Conservation (phyloP, 169 alveolate genomes). For the Cryptosporidium xiaoi region DNA sequence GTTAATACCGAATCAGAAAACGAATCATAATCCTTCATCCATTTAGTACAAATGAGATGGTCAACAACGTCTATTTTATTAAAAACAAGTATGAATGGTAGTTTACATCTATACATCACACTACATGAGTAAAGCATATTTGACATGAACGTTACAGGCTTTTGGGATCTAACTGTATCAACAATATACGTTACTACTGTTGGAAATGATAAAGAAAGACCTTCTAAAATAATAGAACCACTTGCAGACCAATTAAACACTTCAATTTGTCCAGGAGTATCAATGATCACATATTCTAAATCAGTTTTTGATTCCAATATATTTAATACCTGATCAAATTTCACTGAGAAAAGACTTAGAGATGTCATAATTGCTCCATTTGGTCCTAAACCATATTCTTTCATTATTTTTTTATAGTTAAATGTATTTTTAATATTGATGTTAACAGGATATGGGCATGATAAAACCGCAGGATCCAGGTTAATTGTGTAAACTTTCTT, state of each 20-base stretch:
- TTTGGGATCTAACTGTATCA: slow-evolving; percentile 94
- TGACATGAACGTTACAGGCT: slow-evolving; percentile 97
- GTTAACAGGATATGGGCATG: slow-evolving; percentile 74
- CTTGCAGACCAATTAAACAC: slow-evolving; percentile 98
- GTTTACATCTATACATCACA: slow-evolving; percentile 93
- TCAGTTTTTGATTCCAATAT: slow-evolving; percentile 87
- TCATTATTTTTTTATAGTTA: slow-evolving; percentile 95
- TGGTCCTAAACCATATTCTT: slow-evolving; percentile 96
- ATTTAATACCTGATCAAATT: slow-evolving; percentile 93
- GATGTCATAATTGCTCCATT: slow-evolving; percentile 99
- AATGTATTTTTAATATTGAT: slow-evolving; percentile 96
- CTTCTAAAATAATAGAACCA: slow-evolving; percentile 95
- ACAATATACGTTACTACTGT: slow-evolving; percentile 82
- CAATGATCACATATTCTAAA: slow-evolving; percentile 92
- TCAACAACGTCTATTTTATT: slow-evolving; percentile 93
- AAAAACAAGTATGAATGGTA: slow-evolving; percentile 93
- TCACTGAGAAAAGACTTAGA: slow-evolving; percentile 94
- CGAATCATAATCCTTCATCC: slow-evolving; percentile 92
- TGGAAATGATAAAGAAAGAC: slow-evolving; percentile 93
- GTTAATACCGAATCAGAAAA: slow-evolving; percentile 86
- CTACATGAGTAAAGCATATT: slow-evolving; percentile 96
- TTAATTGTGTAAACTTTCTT: slow-evolving; percentile 94
- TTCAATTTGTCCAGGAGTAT: slow-evolving; percentile 99
- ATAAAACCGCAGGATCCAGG: slow-evolving; percentile 97
- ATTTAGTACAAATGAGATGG: slow-evolving; percentile 85